phyloP scores from a whole-genome alignment of 2,329 filamentous ascomycete genomes.

The Akanthomyces dipterigenus region DNA sequence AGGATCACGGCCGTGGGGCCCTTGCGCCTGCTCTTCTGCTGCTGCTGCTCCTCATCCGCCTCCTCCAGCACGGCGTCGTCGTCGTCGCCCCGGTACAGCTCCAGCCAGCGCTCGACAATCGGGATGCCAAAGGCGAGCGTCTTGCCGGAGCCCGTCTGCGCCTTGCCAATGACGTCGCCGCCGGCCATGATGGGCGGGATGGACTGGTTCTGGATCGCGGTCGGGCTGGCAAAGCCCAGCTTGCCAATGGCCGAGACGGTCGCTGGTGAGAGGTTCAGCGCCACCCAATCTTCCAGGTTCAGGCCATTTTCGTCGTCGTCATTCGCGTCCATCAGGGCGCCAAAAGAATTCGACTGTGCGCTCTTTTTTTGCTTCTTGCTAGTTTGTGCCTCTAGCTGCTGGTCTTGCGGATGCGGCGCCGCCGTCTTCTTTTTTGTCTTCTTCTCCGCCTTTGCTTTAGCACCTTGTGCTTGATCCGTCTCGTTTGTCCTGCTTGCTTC shows the following conservation, averaged over 20 bases:
- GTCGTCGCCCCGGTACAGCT: slow-evolving; percentile 31
- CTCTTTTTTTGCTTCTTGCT: slow-evolving; percentile 27
- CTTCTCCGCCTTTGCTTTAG: slow-evolving; percentile 22
- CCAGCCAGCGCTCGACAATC: slow-evolving; percentile 78
- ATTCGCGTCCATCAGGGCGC: slow-evolving; percentile 47
- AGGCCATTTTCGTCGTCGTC: slow-evolving; percentile 52
- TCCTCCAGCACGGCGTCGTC: slow-evolving; percentile 22
- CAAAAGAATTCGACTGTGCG: slow-evolving; percentile 44
- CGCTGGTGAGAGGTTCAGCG: slow-evolving; percentile 64
- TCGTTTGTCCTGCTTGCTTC: slow-evolving; percentile 10
- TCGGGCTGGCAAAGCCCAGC: slow-evolving; percentile 74
- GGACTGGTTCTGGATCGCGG: slow-evolving; percentile 68
- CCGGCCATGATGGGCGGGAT: slow-evolving; percentile 80
- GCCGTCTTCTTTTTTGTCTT: slow-evolving; percentile 22
- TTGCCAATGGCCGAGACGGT: slow-evolving; percentile 69
- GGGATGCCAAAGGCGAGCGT: slow-evolving; percentile 93
- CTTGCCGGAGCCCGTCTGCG: slow-evolving; percentile 92
- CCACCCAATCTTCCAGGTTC: slow-evolving; percentile 71
- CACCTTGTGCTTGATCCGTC: slow-evolving; percentile 12
- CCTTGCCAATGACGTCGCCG: slow-evolving; percentile 91
- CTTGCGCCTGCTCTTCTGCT: slow-evolving; percentile 54
- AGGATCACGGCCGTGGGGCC: slow-evolving; percentile 71
- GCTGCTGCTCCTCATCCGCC: slow-evolving; percentile 72
- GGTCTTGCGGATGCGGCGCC: slow-evolving; percentile 19
- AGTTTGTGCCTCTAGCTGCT: slow-evolving; percentile 21